Evolutionary conservation across 1,284 basidiomycete genomes (phyloP).

Genomic region (Porogramme epimiltina): DNA sequence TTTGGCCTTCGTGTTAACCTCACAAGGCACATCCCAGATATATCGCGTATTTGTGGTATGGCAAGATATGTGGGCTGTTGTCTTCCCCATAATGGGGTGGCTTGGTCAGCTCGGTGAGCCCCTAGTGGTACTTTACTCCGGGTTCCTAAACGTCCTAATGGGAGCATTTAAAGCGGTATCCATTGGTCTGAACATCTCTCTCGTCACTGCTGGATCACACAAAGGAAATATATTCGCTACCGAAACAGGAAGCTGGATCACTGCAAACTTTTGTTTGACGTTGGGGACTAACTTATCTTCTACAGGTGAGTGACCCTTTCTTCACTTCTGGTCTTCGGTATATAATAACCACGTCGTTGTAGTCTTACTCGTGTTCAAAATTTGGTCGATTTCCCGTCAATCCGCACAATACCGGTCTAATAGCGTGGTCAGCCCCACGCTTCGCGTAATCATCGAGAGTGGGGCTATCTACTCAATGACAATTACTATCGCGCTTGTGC

Average conservation of each 20-base stretch:
- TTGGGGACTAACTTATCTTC: constrained; percentile 32
- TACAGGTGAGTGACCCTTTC: constrained; percentile 23
- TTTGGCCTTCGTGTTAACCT: background rate
- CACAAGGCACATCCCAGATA: too few relatives aligned
- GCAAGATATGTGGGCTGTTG: constrained; percentile 24
- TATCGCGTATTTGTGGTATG: constrained; percentile 32
- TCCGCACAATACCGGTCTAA: constrained; percentile 12
- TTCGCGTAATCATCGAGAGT: constrained; percentile 34
- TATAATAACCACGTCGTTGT: background rate
- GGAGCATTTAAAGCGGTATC: too few relatives aligned
- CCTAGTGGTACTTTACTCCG: too few relatives aligned
- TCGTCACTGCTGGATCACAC: constrained; percentile 2
- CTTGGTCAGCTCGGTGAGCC: constrained; percentile 22
- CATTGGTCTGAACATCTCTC: constrained; percentile 7
- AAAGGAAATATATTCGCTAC: constrained; percentile 19
- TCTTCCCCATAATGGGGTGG: constrained; percentile 28
- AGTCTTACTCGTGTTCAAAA: constrained; percentile 27
- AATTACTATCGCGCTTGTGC: constrained; percentile 30
- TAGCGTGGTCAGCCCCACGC: constrained; percentile 24
- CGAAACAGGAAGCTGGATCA: constrained; percentile 30
- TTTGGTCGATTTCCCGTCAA: constrained; percentile 24
- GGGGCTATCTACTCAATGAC: constrained; percentile 33
- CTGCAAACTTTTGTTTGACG: constrained; percentile 27
- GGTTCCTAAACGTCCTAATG: too few relatives aligned
- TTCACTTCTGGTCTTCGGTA: background rate